Evolutionary conservation across 208 protist genomes (phyloP).

Genomic region (Trypanosomatidae sp.): DNA sequence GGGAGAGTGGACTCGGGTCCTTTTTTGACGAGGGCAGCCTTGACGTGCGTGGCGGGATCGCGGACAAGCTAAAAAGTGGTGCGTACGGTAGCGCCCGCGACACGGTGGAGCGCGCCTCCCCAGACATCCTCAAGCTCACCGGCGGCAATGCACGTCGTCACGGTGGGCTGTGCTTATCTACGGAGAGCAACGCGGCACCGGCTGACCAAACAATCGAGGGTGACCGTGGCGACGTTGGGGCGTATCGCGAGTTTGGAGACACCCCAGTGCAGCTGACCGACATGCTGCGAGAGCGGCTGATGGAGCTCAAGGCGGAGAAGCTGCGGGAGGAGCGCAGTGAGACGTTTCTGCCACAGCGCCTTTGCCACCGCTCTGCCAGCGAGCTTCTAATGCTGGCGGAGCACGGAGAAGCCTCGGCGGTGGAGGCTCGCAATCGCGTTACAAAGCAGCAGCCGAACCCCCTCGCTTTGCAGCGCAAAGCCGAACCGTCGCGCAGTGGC

Average conservation of each 20-base stretch:
- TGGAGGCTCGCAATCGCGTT: neutral
- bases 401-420: slow-evolving; percentile 4
- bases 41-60: slow-evolving; percentile 58
- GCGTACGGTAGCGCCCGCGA: slow-evolving; percentile 10
- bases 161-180: slow-evolving; percentile 37
- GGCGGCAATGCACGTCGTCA: slow-evolving; percentile 55
- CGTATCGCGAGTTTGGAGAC: slow-evolving; percentile 57
- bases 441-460: neutral
- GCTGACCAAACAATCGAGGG: slow-evolving; percentile 78
- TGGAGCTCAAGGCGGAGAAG: slow-evolving; percentile 84
- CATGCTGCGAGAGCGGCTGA: slow-evolving; percentile 87
- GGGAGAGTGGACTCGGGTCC: slow-evolving; percentile 26
- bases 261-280: slow-evolving; percentile 86
- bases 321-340: slow-evolving; percentile 77
- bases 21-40: slow-evolving; percentile 83
- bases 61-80: slow-evolving; percentile 19
- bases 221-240: slow-evolving; percentile 26
- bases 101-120: slow-evolving; percentile 40
- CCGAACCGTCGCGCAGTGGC: neutral
- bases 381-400: slow-evolving; percentile 27
- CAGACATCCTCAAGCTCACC: slow-evolving; percentile 75
- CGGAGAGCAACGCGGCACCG: slow-evolving; percentile 66
- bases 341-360: slow-evolving; percentile 66
- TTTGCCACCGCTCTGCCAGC: slow-evolving; percentile 36
- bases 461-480: neutral